Evolutionary conservation across 148 eudicot species (phyloP).

Genomic region (Nepenthes gracilis): DNA sequence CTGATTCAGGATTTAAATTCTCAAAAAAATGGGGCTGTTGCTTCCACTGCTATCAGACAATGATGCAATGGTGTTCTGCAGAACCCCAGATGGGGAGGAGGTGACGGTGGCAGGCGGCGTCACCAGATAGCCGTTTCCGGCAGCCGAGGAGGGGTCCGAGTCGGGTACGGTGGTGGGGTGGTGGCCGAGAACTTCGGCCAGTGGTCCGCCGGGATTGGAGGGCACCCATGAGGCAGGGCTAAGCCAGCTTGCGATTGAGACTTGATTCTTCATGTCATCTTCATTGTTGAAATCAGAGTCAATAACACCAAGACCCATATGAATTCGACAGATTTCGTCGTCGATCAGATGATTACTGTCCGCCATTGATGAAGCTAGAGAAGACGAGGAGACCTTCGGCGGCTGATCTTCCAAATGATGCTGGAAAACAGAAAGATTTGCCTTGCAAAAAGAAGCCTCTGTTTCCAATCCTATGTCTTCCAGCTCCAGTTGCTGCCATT

Average conservation of each 20-base stretch:
- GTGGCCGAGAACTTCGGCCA: conserved; percentile 57
- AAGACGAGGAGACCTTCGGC: conserved; percentile 7
- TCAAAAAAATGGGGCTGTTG: conserved; percentile 33
- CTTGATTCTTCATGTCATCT: background rate
- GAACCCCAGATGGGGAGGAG: conserved; percentile 54
- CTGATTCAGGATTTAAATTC: no score
- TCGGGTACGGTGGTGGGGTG: background rate
- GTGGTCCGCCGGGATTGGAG: conserved; percentile 50
- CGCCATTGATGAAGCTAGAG: conserved; percentile 35
- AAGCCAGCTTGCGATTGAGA: background rate
- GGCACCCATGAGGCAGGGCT: conserved; percentile 7
- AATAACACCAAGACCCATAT: conserved; percentile 27
- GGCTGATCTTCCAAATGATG: conserved; percentile 23
- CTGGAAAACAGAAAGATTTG: conserved; percentile 14
- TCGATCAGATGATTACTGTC: conserved; percentile 13
- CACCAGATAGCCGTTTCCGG: conserved; percentile 13
- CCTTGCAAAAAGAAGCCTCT: background rate
- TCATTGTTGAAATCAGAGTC: conserved; percentile 20
- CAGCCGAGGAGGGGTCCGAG: conserved; percentile 8
- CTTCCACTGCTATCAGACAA: conserved; percentile 55
- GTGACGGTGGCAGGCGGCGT: conserved; percentile 26
- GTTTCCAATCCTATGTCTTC: conserved; percentile 1
- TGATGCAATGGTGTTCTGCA: conserved; percentile 35
- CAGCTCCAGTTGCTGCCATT: conserved; percentile 34
- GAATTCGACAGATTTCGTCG: conserved; percentile 28